These are phyloP conservation scores for Coccomyxa sp. DNA, from an alignment of 139 green algal genomes.

Conservation along the genomic window DNA sequence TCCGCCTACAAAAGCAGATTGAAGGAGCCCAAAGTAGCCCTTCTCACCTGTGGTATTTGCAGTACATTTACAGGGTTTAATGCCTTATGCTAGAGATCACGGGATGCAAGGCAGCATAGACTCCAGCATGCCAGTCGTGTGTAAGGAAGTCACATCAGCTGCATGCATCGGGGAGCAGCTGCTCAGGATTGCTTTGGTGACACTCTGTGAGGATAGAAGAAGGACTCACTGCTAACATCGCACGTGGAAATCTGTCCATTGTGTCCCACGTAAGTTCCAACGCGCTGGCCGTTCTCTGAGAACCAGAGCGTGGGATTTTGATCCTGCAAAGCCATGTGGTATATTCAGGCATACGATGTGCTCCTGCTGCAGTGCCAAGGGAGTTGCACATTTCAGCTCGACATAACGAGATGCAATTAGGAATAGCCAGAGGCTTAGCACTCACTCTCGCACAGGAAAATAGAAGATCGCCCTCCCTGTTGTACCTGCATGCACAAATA, in stretches of 20 bases:
- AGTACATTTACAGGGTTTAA: not conserved
- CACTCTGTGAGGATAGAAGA: not conserved
- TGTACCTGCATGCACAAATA: constrained; percentile 78
- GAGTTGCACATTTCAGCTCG: too few relatives aligned
- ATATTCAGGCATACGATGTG: constrained; percentile 25
- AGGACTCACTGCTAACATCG: constrained; percentile 77
- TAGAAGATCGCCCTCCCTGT: constrained; percentile 93
- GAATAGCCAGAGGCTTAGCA: too few relatives aligned
- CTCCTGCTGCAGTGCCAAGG: not conserved
- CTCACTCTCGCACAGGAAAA: constrained; percentile 91
- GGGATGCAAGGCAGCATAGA: not conserved
- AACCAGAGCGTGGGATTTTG: constrained; percentile 87
- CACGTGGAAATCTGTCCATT: constrained; percentile 91
- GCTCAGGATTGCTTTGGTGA: not conserved
- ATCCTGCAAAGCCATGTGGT: constrained; percentile 44
- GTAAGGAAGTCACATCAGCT: not conserved
- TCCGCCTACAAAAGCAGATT: not conserved
- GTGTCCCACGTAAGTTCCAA: constrained; percentile 97
- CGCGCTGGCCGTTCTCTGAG: constrained; percentile 82
- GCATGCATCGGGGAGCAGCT: not conserved
- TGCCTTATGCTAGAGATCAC: not conserved
- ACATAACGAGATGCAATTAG: too few relatives aligned
- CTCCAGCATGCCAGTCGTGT: not conserved
- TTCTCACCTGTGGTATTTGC: not conserved
- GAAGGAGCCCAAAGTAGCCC: not conserved